These are phyloP conservation scores for Blastobotrys aristatus DNA, from an alignment of 1,139 yeast genomes.

Conservation along the genomic window DNA sequence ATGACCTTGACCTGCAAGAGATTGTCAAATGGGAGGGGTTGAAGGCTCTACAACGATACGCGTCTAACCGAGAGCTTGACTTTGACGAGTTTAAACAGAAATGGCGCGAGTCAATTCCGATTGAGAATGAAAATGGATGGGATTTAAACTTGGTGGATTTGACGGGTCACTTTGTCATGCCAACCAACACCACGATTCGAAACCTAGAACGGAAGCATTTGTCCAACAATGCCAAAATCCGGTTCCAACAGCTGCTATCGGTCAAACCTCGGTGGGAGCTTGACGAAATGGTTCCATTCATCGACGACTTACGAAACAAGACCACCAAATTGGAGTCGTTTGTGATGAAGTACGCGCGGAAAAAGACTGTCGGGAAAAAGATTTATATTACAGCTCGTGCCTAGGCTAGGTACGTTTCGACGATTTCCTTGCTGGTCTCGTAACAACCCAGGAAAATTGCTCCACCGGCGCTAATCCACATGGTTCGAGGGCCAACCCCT, in stretches of 20 bases:
- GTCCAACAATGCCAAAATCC: conserved; percentile 45
- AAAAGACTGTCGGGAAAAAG: conserved; percentile 52
- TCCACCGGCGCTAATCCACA: conserved; percentile 99
- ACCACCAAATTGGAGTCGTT: conserved; percentile 63
- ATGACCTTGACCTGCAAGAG: conserved; percentile 36
- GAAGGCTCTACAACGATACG: conserved; percentile 42
- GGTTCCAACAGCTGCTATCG: conserved; percentile 60
- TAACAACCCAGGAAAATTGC: conserved; percentile 94
- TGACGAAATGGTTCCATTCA: conserved; percentile 66
- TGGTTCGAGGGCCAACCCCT: conserved; percentile 90
- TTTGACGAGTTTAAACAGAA: conserved; percentile 16
- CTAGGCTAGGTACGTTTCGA: neutral
- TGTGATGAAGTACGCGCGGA: conserved; percentile 70
- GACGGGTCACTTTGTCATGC: conserved; percentile 51
- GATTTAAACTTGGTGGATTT: conserved; percentile 50
- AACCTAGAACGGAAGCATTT: conserved; percentile 48
- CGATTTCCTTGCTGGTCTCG: conserved; percentile 54
- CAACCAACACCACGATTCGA: conserved; percentile 43
- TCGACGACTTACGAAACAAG: conserved; percentile 47
- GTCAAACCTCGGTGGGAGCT: conserved; percentile 64
- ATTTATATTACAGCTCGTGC: conserved; percentile 34
- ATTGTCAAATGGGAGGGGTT: conserved; percentile 60
- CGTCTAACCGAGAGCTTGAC: conserved; percentile 25
- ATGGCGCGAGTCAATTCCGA: conserved; percentile 28
- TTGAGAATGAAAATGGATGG: conserved; percentile 29